Conservation (phyloP, 768 basidiomycete species). For the Tulasnella sp. region DNA sequence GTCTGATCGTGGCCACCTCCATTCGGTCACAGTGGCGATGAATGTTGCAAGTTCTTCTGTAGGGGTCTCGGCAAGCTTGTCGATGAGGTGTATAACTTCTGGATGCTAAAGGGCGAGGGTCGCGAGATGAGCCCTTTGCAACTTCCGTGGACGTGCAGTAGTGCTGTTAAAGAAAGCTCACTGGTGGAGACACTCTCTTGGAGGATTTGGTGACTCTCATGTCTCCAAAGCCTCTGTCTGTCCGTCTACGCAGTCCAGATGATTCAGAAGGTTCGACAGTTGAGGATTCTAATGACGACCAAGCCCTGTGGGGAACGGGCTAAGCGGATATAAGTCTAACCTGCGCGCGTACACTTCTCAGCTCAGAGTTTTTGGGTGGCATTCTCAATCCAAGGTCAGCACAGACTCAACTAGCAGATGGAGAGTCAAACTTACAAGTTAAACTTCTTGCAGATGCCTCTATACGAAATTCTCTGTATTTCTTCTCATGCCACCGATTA, state of each 20-base stretch:
- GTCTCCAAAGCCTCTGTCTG: neutral
- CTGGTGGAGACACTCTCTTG: slow-evolving; percentile 70
- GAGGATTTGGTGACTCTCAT: slow-evolving; percentile 69
- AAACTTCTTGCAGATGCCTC: slow-evolving; percentile 49
- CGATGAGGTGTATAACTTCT: slow-evolving; percentile 71
- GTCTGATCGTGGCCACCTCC: slow-evolving; percentile 96
- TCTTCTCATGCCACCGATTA: slow-evolving; percentile 65
- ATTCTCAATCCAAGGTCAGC: neutral
- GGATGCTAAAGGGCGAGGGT: slow-evolving; percentile 43
- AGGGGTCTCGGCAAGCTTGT: slow-evolving; percentile 50
- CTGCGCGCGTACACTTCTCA: neutral
- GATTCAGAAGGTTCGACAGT: neutral
- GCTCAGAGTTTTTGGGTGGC: no score
- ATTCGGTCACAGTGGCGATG: slow-evolving; percentile 59
- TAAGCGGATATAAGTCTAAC: no score
- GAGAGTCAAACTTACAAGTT: neutral
- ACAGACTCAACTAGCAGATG: neutral
- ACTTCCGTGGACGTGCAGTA: slow-evolving; percentile 15
- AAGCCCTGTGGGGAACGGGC: no score
- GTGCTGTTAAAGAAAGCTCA: slow-evolving; percentile 30
- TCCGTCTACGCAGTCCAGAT: neutral
- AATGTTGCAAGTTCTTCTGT: slow-evolving; percentile 62
- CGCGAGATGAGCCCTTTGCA: slow-evolving; percentile 9
- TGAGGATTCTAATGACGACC: neutral
- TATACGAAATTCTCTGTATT: slow-evolving; percentile 83